Conservation (phyloP, 352 stramenopile genomes). For the Globisporangium paroecandrum region DNA sequence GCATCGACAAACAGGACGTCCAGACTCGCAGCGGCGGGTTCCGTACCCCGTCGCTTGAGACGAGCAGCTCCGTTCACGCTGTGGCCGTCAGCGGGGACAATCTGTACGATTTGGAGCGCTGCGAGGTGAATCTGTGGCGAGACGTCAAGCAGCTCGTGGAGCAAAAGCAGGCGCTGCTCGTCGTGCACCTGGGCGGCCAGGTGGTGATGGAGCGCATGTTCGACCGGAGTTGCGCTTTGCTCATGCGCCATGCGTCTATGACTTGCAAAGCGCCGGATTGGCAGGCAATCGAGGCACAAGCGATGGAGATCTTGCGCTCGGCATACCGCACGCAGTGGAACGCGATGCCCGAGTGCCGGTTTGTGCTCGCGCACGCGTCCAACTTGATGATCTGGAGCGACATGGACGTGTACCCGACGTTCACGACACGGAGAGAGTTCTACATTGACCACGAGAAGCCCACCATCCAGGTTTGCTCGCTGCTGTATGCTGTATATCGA, state of each 20-base stretch:
- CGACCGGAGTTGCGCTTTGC: constrained; percentile 54
- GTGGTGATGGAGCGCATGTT: constrained; percentile 68
- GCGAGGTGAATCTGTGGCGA: constrained; percentile 46
- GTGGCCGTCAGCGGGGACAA: constrained; percentile 52
- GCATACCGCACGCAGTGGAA: constrained; percentile 76
- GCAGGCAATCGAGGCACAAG: constrained; percentile 40
- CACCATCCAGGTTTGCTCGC: constrained; percentile 35
- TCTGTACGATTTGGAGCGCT: constrained; percentile 38
- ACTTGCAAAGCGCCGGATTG: constrained; percentile 25
- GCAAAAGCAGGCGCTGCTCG: constrained; percentile 26
- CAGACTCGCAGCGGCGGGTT: constrained; percentile 33
- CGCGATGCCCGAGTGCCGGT: constrained; percentile 34
- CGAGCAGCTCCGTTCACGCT: constrained; percentile 21
- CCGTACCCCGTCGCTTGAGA: constrained; percentile 41
- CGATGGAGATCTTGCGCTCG: constrained; percentile 47
- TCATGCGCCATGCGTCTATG: constrained; percentile 49
- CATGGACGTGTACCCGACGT: constrained; percentile 62
- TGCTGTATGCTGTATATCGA: no score
- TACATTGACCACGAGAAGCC: constrained; percentile 59
- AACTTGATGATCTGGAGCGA: constrained; percentile 86
- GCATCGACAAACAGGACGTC: constrained; percentile 41
- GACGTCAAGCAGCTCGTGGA: constrained; percentile 39
- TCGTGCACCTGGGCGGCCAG: constrained; percentile 72
- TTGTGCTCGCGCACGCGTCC: constrained; percentile 60
- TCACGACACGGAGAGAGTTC: constrained; percentile 51